Base-by-base conservation (phyloP, 805 yeast genomes). In the Cyberlindnera euphorbiae region DNA sequence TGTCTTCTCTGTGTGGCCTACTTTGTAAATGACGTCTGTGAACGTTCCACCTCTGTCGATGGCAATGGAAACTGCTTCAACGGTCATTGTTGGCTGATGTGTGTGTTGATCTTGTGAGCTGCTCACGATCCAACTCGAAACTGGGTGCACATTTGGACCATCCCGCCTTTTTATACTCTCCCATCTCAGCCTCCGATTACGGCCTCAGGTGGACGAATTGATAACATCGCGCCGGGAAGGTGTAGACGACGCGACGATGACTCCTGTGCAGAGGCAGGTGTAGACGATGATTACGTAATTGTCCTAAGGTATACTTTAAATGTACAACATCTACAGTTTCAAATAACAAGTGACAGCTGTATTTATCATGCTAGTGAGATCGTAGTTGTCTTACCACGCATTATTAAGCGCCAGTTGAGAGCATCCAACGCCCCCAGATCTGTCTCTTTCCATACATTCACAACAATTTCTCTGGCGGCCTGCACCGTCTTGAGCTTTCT, bases 361-460 rank as follows among this genome's bases (percentile, higher is more conserved):
- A n/a, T n/a, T n/a, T n/a, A n/a, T 47, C 36, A 63, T 0, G 70
- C 70, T 33, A 66, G 48, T 43, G 69, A 63, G n/a, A 66, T 51
- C 1, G 67, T 58, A 5, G 55, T 54, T 5, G 62, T 58, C 34
- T 55, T 61, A 2, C 61, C 64, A 19, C 42, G 52, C 5, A 64
- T 53, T 57, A 65, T 59, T 12, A 64, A 66, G 23, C 54, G 57
- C 71, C 71, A 66, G 26, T 59, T 45, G 15, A 50, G 33, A 2
- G 50, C 25, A 13, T 42, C 33, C 22, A 17, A 24, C 1, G 41
- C 36, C 3, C 60, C 58, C 12, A 65, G 39, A 38, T 66, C 72
- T 28, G 53, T 52, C 39, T 64, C 66, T 36, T 60, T 66, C 72
- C 72, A 66, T 5, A 65, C 63, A 25, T 49, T 49, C 19, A 59